Evolutionary conservation across 495 filamentous ascomycete genomes (phyloP).

Genomic region (Xylaria grammica): DNA sequence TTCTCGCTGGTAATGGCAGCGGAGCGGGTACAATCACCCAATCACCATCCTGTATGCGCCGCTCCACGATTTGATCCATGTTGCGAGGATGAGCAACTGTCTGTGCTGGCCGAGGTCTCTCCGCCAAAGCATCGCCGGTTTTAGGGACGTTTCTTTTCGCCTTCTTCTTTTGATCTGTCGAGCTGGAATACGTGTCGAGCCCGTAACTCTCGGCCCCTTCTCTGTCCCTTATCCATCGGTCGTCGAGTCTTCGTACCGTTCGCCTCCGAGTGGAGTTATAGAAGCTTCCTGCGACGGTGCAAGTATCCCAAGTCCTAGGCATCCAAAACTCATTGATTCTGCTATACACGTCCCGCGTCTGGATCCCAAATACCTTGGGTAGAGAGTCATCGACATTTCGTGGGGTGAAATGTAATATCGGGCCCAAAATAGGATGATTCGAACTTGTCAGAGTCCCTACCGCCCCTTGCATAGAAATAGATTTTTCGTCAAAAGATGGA

Average conservation of each 20-base stretch:
- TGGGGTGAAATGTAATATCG: slow-evolving; percentile 10
- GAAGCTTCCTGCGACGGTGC: slow-evolving; percentile 7
- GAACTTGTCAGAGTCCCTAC: slow-evolving; percentile 4
- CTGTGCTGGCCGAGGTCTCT: background rate
- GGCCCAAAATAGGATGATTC: slow-evolving; percentile 11
- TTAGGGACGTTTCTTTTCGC: background rate
- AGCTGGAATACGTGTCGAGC: background rate
- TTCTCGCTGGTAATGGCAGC: background rate
- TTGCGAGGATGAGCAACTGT: too few species aligned
- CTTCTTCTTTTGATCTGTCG: background rate
- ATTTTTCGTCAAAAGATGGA: slow-evolving; percentile 2
- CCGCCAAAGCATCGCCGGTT: background rate
- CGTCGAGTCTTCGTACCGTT: slow-evolving; percentile 7
- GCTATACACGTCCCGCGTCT: background rate
- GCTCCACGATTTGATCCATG: background rate
- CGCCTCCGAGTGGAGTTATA: slow-evolving; percentile 3
- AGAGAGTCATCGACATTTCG: background rate
- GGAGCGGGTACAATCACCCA: background rate
- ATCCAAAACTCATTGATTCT: slow-evolving; percentile 11
- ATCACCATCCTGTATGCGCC: slow-evolving; percentile 9
- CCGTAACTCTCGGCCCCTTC: slow-evolving; percentile 6
- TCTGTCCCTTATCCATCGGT: slow-evolving; percentile 10
- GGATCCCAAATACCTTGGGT: background rate
- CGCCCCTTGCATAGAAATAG: slow-evolving; percentile 12
- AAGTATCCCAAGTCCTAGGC: slow-evolving; percentile 8